Evolutionary conservation across 2,329 filamentous ascomycete genomes (phyloP), one percentile per base, ranked within the genome.

Genomic region (Talaromyces sp.): DNA sequence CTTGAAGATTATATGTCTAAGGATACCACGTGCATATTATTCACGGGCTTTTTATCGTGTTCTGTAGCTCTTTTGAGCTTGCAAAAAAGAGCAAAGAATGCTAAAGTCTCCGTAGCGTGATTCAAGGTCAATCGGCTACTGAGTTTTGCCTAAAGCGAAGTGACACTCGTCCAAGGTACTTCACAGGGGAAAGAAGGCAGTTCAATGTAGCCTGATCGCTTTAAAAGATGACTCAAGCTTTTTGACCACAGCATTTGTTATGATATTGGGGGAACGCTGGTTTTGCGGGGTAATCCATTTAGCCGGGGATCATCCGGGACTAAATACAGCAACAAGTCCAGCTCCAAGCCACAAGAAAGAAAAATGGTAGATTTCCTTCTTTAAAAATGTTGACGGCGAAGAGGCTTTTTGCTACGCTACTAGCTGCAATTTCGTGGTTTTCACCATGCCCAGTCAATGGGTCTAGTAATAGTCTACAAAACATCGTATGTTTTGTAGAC

Each of bases 201-300:
- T n/a, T n/a, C n/a, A n/a, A 41, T 41, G 7, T 4, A 41, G n/a
- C 17, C 37, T 13, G 16, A 30, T 5, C 24, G 11, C 4, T 11
- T 2, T 3, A 29, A 42, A 10, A 6, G 2, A 30, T 13, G 14
- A 1, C 22, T 9, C 13, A 29, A 29, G 11, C 11, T 4, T 27
- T n/a, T 42, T 16, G 22, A 29, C 16, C n/a, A 10, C 6, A 17
- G n/a, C 14, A n/a, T 29, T 13, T 17, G 2, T 6, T 29, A 3
- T 20, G 10, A 2, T 16, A 19, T 32, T 13, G 32, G 32, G 11
- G 32, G 4, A 6, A 4, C 5, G 11, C 19, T 9, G 4, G 24
- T 33, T 44, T 44, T 44, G 41, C 41, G 27, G 41, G 41, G 41
- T 44, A 27, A 16, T 3, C 24, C 2, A 44, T 44, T 44, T 44